phyloP scores from a whole-genome alignment of 2,329 filamentous ascomycete genomes.

The Colletotrichum liriopes region DNA sequence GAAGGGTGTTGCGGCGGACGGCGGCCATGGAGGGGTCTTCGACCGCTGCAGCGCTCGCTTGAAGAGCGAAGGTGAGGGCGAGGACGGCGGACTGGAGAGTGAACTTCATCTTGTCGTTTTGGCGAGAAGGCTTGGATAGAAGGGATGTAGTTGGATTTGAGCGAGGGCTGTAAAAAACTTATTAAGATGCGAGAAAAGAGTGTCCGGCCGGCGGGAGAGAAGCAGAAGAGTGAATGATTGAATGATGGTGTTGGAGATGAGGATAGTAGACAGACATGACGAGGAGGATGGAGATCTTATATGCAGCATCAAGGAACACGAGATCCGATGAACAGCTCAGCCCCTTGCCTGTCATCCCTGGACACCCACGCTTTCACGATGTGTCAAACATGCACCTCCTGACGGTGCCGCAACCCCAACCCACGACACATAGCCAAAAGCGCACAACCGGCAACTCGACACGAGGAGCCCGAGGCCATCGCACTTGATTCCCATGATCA shows the following conservation, averaged over 20 bases:
- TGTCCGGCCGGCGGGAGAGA: constrained; percentile 40
- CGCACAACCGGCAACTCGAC: constrained; percentile 1
- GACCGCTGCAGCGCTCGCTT: constrained; percentile 43
- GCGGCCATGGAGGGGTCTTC: constrained; percentile 42
- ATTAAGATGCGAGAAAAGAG: constrained; percentile 5
- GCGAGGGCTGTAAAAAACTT: neutral
- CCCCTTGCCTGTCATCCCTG: neutral
- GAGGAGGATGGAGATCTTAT: constrained; percentile 10
- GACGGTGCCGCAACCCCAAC: neutral
- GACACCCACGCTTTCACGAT: constrained; percentile 14
- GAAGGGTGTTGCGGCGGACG: constrained; percentile 45
- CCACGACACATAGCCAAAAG: neutral
- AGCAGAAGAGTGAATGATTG: constrained; percentile 37
- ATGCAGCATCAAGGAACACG: neutral
- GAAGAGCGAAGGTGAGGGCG: constrained; percentile 47
- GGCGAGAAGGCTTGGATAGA: neutral
- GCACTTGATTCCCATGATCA: constrained; percentile 19
- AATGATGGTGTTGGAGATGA: constrained; percentile 3
- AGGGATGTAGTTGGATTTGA: constrained; percentile 6
- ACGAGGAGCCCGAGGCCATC: constrained; percentile 24
- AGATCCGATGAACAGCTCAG: neutral
- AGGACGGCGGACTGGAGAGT: constrained; percentile 46
- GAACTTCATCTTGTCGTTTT: constrained; percentile 50
- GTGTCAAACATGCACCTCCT: constrained; percentile 22
- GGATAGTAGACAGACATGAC: neutral